These are phyloP conservation scores for Globisporangium lucens DNA, from an alignment of 352 stramenopile genomes.

Conservation along the genomic window DNA sequence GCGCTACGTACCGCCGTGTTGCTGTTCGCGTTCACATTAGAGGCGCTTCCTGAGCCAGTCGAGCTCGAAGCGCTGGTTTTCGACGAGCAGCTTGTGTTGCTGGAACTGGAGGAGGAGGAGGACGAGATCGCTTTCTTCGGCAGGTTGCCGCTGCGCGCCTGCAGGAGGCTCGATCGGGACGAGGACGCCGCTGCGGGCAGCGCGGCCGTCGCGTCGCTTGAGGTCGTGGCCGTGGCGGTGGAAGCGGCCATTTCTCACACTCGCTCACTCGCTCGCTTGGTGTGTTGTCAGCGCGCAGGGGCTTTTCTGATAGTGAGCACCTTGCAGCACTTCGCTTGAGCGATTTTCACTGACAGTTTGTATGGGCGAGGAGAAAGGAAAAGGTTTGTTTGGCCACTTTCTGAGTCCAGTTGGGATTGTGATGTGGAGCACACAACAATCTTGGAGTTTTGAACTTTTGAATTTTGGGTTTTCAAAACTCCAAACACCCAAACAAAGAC, in stretches of 20 bases:
- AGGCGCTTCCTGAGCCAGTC: constrained; percentile 4
- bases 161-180: constrained; percentile 6
- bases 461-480: neutral
- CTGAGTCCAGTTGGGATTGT: neutral
- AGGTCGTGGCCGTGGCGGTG: constrained; percentile 1
- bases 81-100: constrained; percentile 4
- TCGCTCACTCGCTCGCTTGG: too few relatives aligned
- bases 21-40: constrained; percentile 27
- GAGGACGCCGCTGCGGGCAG: neutral
- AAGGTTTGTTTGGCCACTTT: constrained; percentile 2
- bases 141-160: constrained; percentile 23
- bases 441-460: constrained; percentile 3
- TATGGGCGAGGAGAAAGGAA: constrained; percentile 1
- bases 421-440: neutral
- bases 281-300: neutral
- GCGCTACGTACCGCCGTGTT: constrained; percentile 9
- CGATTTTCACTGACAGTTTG: constrained; percentile 5
- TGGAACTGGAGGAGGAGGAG: constrained; percentile 8
- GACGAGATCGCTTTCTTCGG: constrained; percentile 28
- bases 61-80: constrained; percentile 15
- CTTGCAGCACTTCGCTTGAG: neutral
- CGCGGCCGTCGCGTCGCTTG: neutral
- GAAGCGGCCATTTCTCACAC: constrained; percentile 7
- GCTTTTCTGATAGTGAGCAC: constrained; percentile 8
- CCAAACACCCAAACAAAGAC: too few relatives aligned